Evolutionary conservation across 192 early-diverging fungal species (phyloP), one percentile per base, ranked within the genome.

Genomic region (Backusella liffmaniae): DNA sequence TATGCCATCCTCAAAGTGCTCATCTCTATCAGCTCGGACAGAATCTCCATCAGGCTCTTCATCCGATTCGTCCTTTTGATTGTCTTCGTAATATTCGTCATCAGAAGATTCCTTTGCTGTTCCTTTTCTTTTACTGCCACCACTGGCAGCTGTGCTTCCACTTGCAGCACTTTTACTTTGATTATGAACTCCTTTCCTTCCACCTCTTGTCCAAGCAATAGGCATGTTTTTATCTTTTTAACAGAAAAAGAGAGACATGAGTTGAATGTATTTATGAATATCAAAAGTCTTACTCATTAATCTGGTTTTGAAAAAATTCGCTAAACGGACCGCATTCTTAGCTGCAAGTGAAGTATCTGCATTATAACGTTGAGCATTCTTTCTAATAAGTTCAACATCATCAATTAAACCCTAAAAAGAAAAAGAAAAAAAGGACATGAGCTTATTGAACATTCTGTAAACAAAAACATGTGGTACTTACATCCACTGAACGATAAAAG

Each of bases 341-440:
- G 80, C 68, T 6, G 84, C 81, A 12, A 70, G 66, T 29, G 84
- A 85, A 16, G 77, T 77, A 5, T 88, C 86, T 23, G 90, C 85
- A 67, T 94, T 94, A 75, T 89, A 94, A 23, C 83, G 86, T 26
- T 88, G 78, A 0, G 91, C 92, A 82, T 94, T 92, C 34, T 86
- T 85, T 44, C 83, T 84, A 30, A 94, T 88, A 70, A 90, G 76
- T 53, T 80, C 81, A 13, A 94, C 82, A 77, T 94, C 93, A 73
- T 87, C 91, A n/a, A 87, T 73, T 16, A 94, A 85, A 1, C 92
- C 90, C 81, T 84, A 68, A 72, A n/a, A 46, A 15, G 12, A 80
- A 44, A 2, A n/a, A n/a, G n/a, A 35, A 21, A 23, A 35, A 65
- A 66, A 30, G n/a, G 9, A 29, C 5, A 67, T 78, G 37, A 39